Base-by-base conservation (phyloP, 192 early-diverging fungal genomes). In the Coemansia sp. region DNA sequence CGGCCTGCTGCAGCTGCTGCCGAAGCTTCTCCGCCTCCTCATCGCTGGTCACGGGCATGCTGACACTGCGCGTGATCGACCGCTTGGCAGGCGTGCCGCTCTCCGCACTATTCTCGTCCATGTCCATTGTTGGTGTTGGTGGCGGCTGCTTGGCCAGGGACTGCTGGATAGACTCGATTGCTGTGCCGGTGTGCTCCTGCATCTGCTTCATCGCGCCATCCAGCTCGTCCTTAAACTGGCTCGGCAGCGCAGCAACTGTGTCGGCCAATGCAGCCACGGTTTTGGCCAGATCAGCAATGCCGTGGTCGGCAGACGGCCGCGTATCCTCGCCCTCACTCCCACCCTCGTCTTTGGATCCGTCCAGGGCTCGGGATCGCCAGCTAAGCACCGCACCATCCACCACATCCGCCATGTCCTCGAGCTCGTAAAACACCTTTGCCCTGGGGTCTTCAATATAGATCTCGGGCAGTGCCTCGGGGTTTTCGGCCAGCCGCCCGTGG, bases 401-500 rank as follows among this genome's bases (percentile, higher is more conserved):
- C 14, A 89, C 84, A 32, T 89, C 85, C 0, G 35, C 31, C 25
- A 84, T 60, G 40, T 87, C 81, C 36, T 85, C 81, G 4, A 89
- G 73, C 55, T 89, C 85, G 49, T 89, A 87, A 20, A 79, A 76
- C 25, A 87, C 67, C 14, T 68, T 68, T 0, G 67, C 41, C 14
- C 64, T 51, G 0, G 79, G 56, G 49, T 89, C 85, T 20, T 75
- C 77, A 34, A 89, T 82, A 48, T 89, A 89, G 8, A 89, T 83
- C 19, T 71, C 71, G 0, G 87, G 86, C 43, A 89, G 79, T 8
- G 58, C 45, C n/a, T 68, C 57, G 35, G 83, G 76, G 8, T 83
- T 62, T 50, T 86, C 80, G 8, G 79, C 81, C 26, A 85, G 65
- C 38, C 79, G 80, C 48, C 78, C 82, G 39, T 67, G 71, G 46